These are phyloP conservation scores for Dimargaris cristalligena DNA, from an alignment of 192 early-diverging fungal species.

Conservation along the genomic window DNA sequence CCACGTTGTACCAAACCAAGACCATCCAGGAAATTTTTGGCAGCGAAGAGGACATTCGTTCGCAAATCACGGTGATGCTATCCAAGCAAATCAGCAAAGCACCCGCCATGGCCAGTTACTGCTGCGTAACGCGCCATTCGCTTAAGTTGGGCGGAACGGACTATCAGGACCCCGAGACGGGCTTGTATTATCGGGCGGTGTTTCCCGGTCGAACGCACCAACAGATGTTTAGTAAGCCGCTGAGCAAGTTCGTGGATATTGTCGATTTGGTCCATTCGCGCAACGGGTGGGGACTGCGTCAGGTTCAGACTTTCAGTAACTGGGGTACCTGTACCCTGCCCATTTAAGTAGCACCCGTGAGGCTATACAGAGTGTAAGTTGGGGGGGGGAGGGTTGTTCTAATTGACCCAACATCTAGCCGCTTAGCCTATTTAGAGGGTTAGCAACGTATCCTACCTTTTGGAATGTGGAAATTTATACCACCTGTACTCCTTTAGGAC, in stretches of 20 bases:
- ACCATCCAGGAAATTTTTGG: slow-evolving; percentile 10
- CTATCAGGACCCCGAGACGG: neutral
- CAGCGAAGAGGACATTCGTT: neutral
- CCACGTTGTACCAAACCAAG: slow-evolving; percentile 3
- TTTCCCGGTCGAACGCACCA: neutral
- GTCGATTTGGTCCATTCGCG: neutral
- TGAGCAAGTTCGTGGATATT: neutral
- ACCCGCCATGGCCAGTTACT: neutral
- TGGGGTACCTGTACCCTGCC: neutral
- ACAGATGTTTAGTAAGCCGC: neutral
- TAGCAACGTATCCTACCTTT: too few relatives aligned
- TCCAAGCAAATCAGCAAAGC: neutral
- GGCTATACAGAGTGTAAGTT: too few relatives aligned
- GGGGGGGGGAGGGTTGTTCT: too few relatives aligned
- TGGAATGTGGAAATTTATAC: too few relatives aligned
- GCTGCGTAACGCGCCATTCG: neutral
- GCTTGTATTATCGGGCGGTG: neutral
- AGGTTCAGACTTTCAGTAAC: neutral
- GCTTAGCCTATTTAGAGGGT: too few relatives aligned
- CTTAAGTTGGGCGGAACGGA: neutral
- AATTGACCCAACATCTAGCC: too few relatives aligned
- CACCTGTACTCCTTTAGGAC: too few relatives aligned
- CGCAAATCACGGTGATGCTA: neutral
- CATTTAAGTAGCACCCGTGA: too few relatives aligned
- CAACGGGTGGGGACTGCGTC: neutral